These are phyloP conservation scores for Ustilago xerochloae DNA, from an alignment of 1,284 basidiomycete species.

Conservation along the genomic window DNA sequence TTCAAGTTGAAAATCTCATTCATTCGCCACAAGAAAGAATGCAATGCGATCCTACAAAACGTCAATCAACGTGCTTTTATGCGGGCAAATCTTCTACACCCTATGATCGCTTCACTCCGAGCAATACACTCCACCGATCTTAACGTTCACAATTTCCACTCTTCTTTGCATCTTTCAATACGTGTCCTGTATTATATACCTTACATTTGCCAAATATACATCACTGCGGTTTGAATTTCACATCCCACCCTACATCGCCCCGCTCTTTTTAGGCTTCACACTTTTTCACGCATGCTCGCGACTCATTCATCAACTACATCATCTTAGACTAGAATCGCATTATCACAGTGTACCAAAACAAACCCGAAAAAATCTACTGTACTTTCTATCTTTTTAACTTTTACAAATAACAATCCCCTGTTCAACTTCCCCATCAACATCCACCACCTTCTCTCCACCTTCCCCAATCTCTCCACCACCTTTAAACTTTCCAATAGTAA, in stretches of 20 bases:
- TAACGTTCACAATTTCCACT: background rate
- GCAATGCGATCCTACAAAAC: too few species aligned
- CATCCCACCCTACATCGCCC: background rate
- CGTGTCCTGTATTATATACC: conserved; percentile 29
- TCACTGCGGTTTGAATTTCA: background rate
- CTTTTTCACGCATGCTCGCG: background rate
- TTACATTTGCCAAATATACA: background rate
- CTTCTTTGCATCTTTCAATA: background rate
- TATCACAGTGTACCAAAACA: too few species aligned
- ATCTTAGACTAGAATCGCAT: too few species aligned
- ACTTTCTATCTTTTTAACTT: conserved; percentile 30
- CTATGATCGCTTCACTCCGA: too few species aligned
- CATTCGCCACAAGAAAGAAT: too few species aligned
- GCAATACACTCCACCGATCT: too few species aligned
- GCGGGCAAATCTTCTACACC: too few species aligned
- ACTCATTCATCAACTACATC: background rate
- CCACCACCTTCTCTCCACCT: conserved; percentile 12
- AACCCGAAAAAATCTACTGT: background rate
- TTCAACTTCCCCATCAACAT: conserved; percentile 56
- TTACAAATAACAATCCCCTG: conserved; percentile 58
- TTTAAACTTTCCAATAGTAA: conserved; percentile 57
- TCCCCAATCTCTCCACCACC: conserved; percentile 1
- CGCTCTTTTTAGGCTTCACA: background rate
- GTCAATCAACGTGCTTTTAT: too few species aligned
- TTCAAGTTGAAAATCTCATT: too few species aligned